Conservation (phyloP, 768 basidiomycete genomes). For the Leccinellum albellum region DNA sequence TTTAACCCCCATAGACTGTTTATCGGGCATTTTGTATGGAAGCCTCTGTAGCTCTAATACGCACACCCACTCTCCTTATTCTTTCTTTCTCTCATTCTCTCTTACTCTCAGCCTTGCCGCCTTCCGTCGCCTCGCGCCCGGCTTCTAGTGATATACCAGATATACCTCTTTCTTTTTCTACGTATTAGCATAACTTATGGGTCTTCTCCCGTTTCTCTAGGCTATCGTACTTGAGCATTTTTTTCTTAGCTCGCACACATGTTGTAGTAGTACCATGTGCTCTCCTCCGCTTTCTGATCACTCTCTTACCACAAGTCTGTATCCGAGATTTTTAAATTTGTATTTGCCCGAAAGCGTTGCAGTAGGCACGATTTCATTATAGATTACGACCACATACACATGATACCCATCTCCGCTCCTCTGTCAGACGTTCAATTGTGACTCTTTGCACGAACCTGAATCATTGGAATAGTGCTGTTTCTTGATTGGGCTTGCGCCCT, state of each 20-base stretch:
- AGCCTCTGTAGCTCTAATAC: conserved; percentile 29
- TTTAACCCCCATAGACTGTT: conserved; percentile 21
- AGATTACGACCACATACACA: background rate
- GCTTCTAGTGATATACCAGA: background rate
- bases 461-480: background rate
- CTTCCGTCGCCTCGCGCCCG: background rate
- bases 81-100: background rate
- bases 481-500: background rate
- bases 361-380: conserved; percentile 5
- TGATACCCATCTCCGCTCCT: background rate
- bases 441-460: background rate
- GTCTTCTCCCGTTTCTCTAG: background rate
- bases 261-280: conserved; percentile 26
- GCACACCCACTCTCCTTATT: conserved; percentile 21
- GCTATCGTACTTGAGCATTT: conserved; percentile 2
- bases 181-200: conserved; percentile 22
- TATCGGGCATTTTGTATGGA: conserved; percentile 17
- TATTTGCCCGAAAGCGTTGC: background rate
- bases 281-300: background rate
- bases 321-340: background rate
- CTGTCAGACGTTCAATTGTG: background rate
- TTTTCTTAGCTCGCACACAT: conserved; percentile 16
- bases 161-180: conserved; percentile 10
- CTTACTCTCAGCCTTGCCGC: background rate
- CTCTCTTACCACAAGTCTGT: background rate